Evolutionary conservation across 176 grass and related monocot genomes (phyloP).

Genomic region (Poa pratensis): DNA sequence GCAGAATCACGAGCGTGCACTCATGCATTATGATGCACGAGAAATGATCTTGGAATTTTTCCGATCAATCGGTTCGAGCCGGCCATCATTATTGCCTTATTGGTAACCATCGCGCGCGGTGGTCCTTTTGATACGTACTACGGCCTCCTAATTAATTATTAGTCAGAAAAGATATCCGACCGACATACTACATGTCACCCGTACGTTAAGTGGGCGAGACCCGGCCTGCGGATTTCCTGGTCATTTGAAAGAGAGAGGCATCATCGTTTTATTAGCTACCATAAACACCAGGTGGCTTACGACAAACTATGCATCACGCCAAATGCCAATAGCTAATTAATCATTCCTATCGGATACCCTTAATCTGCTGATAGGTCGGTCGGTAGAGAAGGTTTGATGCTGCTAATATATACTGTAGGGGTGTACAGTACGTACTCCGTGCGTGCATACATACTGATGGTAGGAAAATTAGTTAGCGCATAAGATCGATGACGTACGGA

Average conservation of each 20-base stretch:
- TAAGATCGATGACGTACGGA: too few relatives aligned
- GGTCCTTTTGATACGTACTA: background rate
- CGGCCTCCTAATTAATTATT: slow-evolving; percentile 22
- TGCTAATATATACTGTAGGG: too few relatives aligned
- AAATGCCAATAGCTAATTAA: background rate
- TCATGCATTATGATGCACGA: too few relatives aligned
- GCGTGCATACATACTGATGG: too few relatives aligned
- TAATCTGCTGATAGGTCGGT: background rate
- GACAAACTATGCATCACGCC: background rate
- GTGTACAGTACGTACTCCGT: too few relatives aligned
- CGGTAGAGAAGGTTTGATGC: too few relatives aligned
- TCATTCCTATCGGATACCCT: background rate
- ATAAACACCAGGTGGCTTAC: background rate
- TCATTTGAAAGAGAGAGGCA: background rate
- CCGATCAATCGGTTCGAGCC: too few relatives aligned
- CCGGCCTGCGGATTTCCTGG: background rate
- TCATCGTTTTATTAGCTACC: background rate
- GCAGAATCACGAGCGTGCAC: too few relatives aligned
- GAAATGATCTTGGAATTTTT: too few relatives aligned
- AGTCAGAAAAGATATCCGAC: slow-evolving; percentile 32
- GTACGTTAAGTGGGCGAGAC: background rate
- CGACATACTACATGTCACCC: too few relatives aligned
- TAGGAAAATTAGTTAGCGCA: too few relatives aligned
- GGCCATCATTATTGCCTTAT: too few relatives aligned
- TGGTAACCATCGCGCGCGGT: background rate